These are phyloP conservation scores for Emydomyces testavorans DNA, from an alignment of 2,329 filamentous ascomycete species.

Conservation along the genomic window DNA sequence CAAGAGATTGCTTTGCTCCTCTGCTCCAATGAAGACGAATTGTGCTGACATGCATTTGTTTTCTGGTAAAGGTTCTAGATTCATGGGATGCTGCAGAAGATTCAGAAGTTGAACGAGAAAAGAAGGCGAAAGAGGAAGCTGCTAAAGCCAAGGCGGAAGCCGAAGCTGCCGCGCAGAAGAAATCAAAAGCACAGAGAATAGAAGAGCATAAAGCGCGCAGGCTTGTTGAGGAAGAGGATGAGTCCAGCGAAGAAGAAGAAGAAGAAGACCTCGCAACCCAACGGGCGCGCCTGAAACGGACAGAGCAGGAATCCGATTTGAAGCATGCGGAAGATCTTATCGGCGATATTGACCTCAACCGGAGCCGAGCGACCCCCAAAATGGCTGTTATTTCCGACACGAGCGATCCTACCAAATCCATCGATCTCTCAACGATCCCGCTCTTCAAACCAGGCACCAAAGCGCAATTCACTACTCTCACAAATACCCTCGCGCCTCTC, in stretches of 20 bases:
- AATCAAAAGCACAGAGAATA: conserved; percentile 75
- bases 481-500: conserved; percentile 67
- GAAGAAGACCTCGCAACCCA: conserved; percentile 62
- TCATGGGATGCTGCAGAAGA: conserved; percentile 96
- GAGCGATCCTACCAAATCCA: conserved; percentile 65
- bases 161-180: conserved; percentile 79
- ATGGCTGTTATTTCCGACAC: conserved; percentile 49
- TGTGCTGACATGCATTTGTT: background rate
- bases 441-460: conserved; percentile 87
- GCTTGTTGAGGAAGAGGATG: conserved; percentile 46
- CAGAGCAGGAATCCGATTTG: conserved; percentile 80
- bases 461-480: conserved; percentile 69
- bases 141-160: conserved; percentile 82
- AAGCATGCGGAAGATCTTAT: conserved; percentile 87
- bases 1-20: too few species aligned
- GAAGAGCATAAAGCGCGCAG: conserved; percentile 60
- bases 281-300: conserved; percentile 61
- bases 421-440: conserved; percentile 68
- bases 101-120: conserved; percentile 92
- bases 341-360: conserved; percentile 59
- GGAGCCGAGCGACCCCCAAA: conserved; percentile 52
- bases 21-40: too few species aligned
- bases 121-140: conserved; percentile 74
- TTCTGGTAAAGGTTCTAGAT: conserved; percentile 60
- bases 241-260: conserved; percentile 57